phyloP scores from a whole-genome alignment of 2,329 filamentous ascomycete species.

The Rhytidhysteron rufulum region DNA sequence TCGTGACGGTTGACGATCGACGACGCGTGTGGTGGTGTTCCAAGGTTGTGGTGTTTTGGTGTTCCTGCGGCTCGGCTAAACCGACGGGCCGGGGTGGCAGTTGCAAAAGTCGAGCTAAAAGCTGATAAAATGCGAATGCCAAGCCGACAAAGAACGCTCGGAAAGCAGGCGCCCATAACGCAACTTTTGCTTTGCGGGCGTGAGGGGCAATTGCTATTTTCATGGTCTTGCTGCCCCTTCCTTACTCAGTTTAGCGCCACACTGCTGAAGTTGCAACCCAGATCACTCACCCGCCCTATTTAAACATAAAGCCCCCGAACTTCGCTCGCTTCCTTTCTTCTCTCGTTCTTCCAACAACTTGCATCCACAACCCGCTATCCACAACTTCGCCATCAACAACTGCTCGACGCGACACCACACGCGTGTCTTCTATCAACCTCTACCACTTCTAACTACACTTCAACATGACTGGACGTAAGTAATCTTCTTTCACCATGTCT shows the following conservation, averaged over 20 bases:
- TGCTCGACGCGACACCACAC: slow-evolving; percentile 16
- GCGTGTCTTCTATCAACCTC: slow-evolving; percentile 11
- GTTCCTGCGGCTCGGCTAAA: too few relatives aligned
- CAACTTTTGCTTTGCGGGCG: too few relatives aligned
- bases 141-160: too few relatives aligned
- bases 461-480: slow-evolving; percentile 46
- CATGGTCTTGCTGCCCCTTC: slow-evolving; percentile 3
- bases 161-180: too few relatives aligned
- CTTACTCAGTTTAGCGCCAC: slow-evolving; percentile 3
- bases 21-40: too few relatives aligned
- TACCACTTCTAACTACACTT: slow-evolving; percentile 20
- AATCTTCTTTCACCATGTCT: slow-evolving; percentile 15
- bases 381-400: slow-evolving; percentile 7
- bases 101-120: too few relatives aligned
- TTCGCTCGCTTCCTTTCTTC: slow-evolving; percentile 9
- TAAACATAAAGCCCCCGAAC: slow-evolving; percentile 6
- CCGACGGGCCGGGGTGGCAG: too few relatives aligned
- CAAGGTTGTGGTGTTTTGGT: too few relatives aligned
- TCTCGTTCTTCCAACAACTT: slow-evolving; percentile 8
- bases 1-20: too few relatives aligned
- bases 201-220: slow-evolving; percentile 1
- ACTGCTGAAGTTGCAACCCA: not conserved
- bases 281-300: slow-evolving; percentile 4
- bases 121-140: too few relatives aligned
- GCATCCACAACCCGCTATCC: slow-evolving; percentile 3